phyloP scores from a whole-genome alignment of 108 stramenopile species.

The Bacterosira constricta region DNA sequence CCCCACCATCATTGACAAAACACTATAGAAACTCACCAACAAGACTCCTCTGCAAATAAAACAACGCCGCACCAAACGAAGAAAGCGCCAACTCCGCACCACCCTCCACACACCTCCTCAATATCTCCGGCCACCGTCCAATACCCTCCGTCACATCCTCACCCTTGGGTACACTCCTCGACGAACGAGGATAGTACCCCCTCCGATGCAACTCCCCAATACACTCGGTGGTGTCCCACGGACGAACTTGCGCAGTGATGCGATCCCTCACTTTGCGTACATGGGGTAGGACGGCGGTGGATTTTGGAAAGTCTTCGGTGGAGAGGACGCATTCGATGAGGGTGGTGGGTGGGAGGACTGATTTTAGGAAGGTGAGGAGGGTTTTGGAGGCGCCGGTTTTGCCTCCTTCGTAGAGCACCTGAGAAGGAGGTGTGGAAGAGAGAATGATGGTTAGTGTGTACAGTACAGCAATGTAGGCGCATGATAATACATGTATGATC shows the following conservation, averaged over 20 bases:
- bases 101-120: constrained; percentile 81
- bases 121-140: constrained; percentile 84
- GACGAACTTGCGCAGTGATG: constrained; percentile 50
- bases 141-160: constrained; percentile 25
- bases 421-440: neutral
- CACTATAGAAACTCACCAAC: constrained; percentile 58
- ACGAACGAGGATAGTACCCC: constrained; percentile 81
- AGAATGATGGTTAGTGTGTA: no score
- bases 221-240: constrained; percentile 83
- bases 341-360: constrained; percentile 26
- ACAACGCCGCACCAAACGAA: constrained; percentile 89
- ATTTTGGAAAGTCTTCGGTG: constrained; percentile 70
- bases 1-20: no score
- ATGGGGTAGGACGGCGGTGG: constrained; percentile 63
- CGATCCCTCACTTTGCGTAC: constrained; percentile 66
- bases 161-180: constrained; percentile 29
- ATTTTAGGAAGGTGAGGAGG: constrained; percentile 50
- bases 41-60: constrained; percentile 89
- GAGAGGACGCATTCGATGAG: constrained; percentile 55
- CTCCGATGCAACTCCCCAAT: constrained; percentile 76
- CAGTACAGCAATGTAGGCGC: no score
- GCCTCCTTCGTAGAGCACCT: constrained; percentile 61
- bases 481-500: no score
- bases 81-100: constrained; percentile 77
- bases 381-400: constrained; percentile 57